Conservation (phyloP, 257 asterid genomes). For the Ilex asprella region DNA sequence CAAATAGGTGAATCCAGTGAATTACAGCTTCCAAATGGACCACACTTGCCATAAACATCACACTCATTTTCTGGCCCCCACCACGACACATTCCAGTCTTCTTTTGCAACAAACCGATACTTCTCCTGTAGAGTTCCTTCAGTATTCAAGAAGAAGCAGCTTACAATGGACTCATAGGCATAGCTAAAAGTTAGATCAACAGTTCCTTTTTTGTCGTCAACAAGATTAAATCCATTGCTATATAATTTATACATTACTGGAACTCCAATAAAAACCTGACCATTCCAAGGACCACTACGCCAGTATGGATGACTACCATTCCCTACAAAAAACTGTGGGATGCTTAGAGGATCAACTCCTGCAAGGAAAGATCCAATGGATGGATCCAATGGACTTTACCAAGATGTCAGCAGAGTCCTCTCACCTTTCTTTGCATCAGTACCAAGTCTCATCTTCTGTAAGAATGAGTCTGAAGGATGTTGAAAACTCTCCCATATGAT, state of each 20-base stretch:
- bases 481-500: slow-evolving; percentile 30
- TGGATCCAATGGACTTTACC: no score
- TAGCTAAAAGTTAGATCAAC: neutral
- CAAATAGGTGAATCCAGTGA: no score
- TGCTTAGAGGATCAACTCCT: slow-evolving; percentile 12
- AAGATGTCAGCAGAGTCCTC: slow-evolving; percentile 13
- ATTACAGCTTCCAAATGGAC: no score
- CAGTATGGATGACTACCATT: slow-evolving; percentile 21
- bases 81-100: slow-evolving; percentile 11
- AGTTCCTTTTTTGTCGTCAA: slow-evolving; percentile 1
- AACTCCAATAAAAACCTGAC: slow-evolving; percentile 12
- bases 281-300: slow-evolving; percentile 47
- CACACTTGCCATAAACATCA: slow-evolving; percentile 24
- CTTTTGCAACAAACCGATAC: neutral
- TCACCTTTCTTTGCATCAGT: slow-evolving; percentile 8
- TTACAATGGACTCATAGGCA: neutral
- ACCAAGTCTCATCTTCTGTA: slow-evolving; percentile 19
- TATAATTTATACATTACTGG: neutral
- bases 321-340: slow-evolving; percentile 34
- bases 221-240: slow-evolving; percentile 10
- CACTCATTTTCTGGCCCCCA: neutral
- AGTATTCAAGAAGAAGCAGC: slow-evolving; percentile 12
- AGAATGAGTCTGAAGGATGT: slow-evolving; percentile 21
- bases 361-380: slow-evolving; percentile 3
- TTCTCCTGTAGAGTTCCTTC: slow-evolving; percentile 9